phyloP scores from a whole-genome alignment of 305 asterid species.

The Withania somnifera region DNA sequence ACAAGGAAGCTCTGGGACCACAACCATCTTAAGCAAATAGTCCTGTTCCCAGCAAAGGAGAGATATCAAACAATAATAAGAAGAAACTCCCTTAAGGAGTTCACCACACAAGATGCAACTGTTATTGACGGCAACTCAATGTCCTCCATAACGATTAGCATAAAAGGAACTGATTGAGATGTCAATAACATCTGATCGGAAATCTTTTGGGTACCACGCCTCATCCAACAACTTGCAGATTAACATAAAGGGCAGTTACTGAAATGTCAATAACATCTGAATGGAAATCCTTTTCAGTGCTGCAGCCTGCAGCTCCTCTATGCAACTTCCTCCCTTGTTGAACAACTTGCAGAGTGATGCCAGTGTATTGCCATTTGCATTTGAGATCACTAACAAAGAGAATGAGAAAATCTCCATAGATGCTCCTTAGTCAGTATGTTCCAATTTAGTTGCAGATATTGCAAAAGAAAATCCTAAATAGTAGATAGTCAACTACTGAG shows the following conservation, averaged over 20 bases:
- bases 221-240: not conserved
- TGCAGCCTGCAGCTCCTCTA: not conserved
- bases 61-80: not conserved
- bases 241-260: not conserved
- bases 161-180: not conserved
- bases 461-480: not conserved
- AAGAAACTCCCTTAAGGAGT: not conserved
- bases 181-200: not conserved
- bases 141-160: not conserved
- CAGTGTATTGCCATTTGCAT: not conserved
- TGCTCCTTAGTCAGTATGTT: not conserved
- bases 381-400: not conserved
- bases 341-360: constrained; percentile 1
- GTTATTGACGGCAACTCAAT: not conserved
- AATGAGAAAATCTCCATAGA: not conserved
- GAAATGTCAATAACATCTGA: not conserved
- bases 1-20: not conserved
- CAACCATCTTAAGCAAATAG: not conserved
- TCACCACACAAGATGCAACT: not conserved
- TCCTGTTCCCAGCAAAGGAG: not conserved
- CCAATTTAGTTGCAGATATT: not conserved
- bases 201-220: not conserved
- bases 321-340: not conserved
- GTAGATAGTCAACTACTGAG: not conserved
- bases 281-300: not conserved